phyloP scores from a whole-genome alignment of 768 basidiomycete species.

The Tylopilus sp. region DNA sequence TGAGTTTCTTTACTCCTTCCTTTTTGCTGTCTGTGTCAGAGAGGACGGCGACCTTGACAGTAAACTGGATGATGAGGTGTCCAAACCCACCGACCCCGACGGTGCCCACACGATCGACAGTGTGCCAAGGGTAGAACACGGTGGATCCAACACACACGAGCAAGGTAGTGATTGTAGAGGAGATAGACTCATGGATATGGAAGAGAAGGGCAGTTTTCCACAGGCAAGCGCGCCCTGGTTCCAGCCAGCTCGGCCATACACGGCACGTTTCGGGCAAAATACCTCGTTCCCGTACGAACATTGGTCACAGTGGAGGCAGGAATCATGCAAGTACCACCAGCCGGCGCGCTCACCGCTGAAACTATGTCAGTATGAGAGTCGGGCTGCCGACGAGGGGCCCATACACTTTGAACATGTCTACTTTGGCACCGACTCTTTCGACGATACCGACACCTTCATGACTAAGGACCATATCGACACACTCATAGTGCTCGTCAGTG shows the following conservation, averaged over 20 bases:
- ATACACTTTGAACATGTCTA: slow-evolving; percentile 33
- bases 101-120: slow-evolving; percentile 33
- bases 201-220: slow-evolving; percentile 35
- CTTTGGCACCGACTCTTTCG: slow-evolving; percentile 29
- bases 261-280: slow-evolving; percentile 20
- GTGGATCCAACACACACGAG: slow-evolving; percentile 38
- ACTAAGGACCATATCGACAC: slow-evolving; percentile 35
- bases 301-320: slow-evolving; percentile 32
- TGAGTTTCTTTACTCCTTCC: slow-evolving; percentile 28
- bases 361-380: neutral
- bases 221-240: slow-evolving; percentile 35
- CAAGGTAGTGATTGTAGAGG: slow-evolving; percentile 31
- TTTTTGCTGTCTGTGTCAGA: slow-evolving; percentile 32
- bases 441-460: slow-evolving; percentile 39
- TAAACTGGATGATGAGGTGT: slow-evolving; percentile 38
- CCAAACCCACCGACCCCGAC: slow-evolving; percentile 37
- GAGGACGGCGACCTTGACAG: slow-evolving; percentile 36
- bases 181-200: slow-evolving; percentile 30
- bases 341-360: slow-evolving; percentile 35
- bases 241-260: slow-evolving; percentile 24
- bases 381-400: slow-evolving; percentile 5
- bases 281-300: slow-evolving; percentile 34
- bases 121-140: slow-evolving; percentile 28
- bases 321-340: slow-evolving; percentile 33
- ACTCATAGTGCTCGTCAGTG: slow-evolving; percentile 36